phyloP scores from a whole-genome alignment of 2,329 filamentous ascomycete species.

The Colletotrichum kahawae region DNA sequence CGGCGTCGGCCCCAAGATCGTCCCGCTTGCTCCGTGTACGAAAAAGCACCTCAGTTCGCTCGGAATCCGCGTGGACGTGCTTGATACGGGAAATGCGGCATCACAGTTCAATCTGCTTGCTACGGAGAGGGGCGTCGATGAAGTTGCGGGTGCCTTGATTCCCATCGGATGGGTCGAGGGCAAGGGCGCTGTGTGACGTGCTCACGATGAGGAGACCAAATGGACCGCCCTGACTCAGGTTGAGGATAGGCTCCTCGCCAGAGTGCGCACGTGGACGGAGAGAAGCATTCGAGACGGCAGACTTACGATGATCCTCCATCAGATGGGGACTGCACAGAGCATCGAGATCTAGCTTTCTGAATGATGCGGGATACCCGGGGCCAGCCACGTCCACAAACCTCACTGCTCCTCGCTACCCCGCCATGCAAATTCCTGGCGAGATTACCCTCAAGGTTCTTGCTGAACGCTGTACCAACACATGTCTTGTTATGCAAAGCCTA shows the following conservation, averaged over 20 bases:
- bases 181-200: constrained; percentile 38
- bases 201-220: background rate
- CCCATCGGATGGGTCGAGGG: constrained; percentile 82
- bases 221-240: background rate
- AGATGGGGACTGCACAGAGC: background rate
- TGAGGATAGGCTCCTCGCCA: background rate
- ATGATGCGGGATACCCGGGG: background rate
- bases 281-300: background rate
- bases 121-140: constrained; percentile 86
- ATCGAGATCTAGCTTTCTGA: background rate
- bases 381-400: background rate
- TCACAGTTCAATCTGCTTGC: constrained; percentile 94
- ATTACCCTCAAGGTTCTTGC: background rate
- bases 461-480: background rate
- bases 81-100: constrained; percentile 92
- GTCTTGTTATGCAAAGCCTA: background rate
- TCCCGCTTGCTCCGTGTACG: constrained; percentile 78
- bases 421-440: background rate
- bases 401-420: background rate
- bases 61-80: constrained; percentile 84
- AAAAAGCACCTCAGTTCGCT: constrained; percentile 74
- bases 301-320: background rate
- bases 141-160: constrained; percentile 87
- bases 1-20: constrained; percentile 79
- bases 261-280: background rate